A percentile compares a stretch with the other conserved stretches of the same genome.
These are phyloP conservation scores for Blastomyces gilchristii DNA, from an alignment of 2,329 filamentous ascomycete genomes.

Conservation along the genomic window DNA sequence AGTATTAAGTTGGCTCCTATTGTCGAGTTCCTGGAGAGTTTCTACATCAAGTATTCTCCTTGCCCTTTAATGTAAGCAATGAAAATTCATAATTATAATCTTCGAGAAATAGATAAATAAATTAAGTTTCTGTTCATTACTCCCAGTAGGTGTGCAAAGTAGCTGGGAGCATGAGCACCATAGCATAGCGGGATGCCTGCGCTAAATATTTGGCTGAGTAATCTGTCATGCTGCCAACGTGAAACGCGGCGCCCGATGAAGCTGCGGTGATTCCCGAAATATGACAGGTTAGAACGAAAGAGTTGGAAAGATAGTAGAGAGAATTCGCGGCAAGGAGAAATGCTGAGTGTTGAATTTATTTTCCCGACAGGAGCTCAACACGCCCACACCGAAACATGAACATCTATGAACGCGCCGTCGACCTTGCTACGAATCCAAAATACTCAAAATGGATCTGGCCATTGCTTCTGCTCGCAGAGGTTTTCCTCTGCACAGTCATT, in stretches of 20 bases:
- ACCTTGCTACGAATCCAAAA: conserved; percentile 43
- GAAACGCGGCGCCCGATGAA: too few relatives aligned
- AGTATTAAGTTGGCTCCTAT: neutral
- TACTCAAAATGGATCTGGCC: conserved; percentile 55
- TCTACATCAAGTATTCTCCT: neutral
- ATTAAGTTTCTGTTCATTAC: neutral
- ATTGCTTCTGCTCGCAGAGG: conserved; percentile 59
- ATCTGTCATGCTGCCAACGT: too few relatives aligned
- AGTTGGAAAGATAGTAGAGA: too few relatives aligned
- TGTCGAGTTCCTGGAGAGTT: neutral
- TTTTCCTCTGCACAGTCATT: conserved; percentile 59
- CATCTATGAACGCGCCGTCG: conserved; percentile 23
- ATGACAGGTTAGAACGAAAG: too few relatives aligned
- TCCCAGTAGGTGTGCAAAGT: too few relatives aligned
- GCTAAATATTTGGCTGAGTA: too few relatives aligned
- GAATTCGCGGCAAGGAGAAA: too few relatives aligned
- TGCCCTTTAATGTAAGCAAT: neutral
- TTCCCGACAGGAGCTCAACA: too few relatives aligned
- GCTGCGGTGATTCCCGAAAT: too few relatives aligned
- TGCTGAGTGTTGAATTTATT: too few relatives aligned
- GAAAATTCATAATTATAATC: neutral
- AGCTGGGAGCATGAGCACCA: too few relatives aligned
- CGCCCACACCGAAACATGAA: neutral
- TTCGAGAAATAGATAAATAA: neutral
- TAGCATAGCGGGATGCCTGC: too few relatives aligned